phyloP scores from a whole-genome alignment of 257 asterid genomes.

The Galeopsis tetrahit region DNA sequence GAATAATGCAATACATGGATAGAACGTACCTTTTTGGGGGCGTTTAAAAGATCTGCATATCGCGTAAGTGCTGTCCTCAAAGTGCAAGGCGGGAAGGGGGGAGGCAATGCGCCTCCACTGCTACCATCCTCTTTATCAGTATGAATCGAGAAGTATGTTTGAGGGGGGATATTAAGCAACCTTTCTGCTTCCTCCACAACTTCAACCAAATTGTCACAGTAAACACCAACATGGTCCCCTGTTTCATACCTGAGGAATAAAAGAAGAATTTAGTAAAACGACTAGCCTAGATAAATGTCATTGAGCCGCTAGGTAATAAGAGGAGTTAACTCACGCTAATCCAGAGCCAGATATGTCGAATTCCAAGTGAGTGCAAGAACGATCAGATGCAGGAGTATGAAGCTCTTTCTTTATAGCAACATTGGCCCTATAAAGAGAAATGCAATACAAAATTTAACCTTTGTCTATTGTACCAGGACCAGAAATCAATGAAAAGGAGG shows the following conservation, averaged over 20 bases:
- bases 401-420: constrained; percentile 92
- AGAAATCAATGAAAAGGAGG: constrained; percentile 3
- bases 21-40: constrained; percentile 81
- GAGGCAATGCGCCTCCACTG: constrained; percentile 67
- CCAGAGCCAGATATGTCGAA: constrained; percentile 96
- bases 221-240: constrained; percentile 98
- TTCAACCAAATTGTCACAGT: constrained; percentile 82
- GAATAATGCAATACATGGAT: neutral
- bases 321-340: constrained; percentile 56
- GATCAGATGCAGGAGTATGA: constrained; percentile 90
- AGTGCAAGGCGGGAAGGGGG: constrained; percentile 94
- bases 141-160: constrained; percentile 83
- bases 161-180: constrained; percentile 69
- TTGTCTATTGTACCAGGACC: neutral
- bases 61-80: constrained; percentile 81
- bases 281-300: constrained; percentile 15
- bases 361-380: constrained; percentile 97
- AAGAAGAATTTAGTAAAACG: constrained; percentile 27
- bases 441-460: constrained; percentile 14
- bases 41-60: constrained; percentile 85
- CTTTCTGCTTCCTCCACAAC: constrained; percentile 92
- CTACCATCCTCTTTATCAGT: constrained; percentile 86
- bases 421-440: constrained; percentile 56
- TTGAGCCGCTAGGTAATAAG: neutral
- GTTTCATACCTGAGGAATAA: constrained; percentile 77